Conservation (phyloP, 495 filamentous ascomycete species). For the Penicillium maclennaniae region DNA sequence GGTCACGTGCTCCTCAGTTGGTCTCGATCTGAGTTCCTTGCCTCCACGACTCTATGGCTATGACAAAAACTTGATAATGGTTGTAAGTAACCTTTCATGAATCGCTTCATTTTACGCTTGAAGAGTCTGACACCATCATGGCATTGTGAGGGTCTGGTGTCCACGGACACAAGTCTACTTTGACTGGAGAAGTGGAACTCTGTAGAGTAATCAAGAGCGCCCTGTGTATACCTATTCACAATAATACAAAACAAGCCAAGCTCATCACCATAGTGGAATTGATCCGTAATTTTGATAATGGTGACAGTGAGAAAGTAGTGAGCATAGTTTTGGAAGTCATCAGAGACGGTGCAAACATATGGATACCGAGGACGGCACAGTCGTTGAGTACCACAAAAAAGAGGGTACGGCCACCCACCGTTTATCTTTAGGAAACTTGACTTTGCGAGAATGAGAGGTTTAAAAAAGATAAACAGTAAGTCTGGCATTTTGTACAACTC, state of each 20-base stretch:
- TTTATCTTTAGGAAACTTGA: background rate
- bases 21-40: background rate
- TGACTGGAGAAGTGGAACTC: background rate
- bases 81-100: background rate
- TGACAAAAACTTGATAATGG: background rate
- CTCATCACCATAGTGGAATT: no score
- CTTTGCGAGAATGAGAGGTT: background rate
- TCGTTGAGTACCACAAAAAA: background rate
- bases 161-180: background rate
- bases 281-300: no score
- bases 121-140: background rate
- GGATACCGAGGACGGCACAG: background rate
- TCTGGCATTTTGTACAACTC: constrained; percentile 17
- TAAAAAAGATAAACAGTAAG: background rate
- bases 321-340: no score
- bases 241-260: no score
- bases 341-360: no score
- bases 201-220: no score
- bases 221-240: no score
- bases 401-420: background rate
- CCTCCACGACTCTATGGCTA: background rate
- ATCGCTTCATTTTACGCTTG: background rate
- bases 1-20: background rate
- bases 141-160: background rate
- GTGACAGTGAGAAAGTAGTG: background rate